Evolutionary conservation across 441 rosid species (phyloP).

Genomic region (Erysimum cheiri): DNA sequence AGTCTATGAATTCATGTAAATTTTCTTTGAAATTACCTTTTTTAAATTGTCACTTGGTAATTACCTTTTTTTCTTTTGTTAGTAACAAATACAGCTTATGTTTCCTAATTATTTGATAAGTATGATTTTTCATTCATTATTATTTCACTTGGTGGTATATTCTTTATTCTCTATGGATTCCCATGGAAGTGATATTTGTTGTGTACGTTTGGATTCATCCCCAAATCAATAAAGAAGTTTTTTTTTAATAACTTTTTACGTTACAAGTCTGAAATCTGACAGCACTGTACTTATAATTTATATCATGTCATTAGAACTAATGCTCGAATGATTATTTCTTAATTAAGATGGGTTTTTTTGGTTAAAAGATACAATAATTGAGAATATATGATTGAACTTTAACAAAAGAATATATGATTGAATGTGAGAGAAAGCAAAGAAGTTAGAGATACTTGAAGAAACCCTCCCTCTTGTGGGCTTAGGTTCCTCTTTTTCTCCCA

Average conservation of each 20-base stretch:
- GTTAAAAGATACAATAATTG: constrained; percentile 22
- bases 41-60: too few species aligned
- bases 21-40: neutral
- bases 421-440: too few species aligned
- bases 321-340: too few species aligned
- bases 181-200: constrained; percentile 23
- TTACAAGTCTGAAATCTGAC: constrained; percentile 22
- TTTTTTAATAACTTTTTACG: neutral
- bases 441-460: too few species aligned
- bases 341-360: neutral
- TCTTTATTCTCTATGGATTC: constrained; percentile 31
- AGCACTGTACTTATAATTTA: neutral
- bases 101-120: neutral
- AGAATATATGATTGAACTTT: too few species aligned
- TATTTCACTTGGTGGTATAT: constrained; percentile 20
- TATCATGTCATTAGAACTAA: too few species aligned
- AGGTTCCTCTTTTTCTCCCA: too few species aligned
- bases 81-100: neutral
- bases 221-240: neutral
- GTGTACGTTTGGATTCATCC: constrained; percentile 22
- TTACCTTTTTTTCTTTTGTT: too few species aligned
- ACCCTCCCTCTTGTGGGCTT: too few species aligned
- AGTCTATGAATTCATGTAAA: constrained; percentile 26
- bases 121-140: neutral
- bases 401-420: too few species aligned